Conservation (phyloP, 257 asterid genomes). For the Solanum bulbocastanum region DNA sequence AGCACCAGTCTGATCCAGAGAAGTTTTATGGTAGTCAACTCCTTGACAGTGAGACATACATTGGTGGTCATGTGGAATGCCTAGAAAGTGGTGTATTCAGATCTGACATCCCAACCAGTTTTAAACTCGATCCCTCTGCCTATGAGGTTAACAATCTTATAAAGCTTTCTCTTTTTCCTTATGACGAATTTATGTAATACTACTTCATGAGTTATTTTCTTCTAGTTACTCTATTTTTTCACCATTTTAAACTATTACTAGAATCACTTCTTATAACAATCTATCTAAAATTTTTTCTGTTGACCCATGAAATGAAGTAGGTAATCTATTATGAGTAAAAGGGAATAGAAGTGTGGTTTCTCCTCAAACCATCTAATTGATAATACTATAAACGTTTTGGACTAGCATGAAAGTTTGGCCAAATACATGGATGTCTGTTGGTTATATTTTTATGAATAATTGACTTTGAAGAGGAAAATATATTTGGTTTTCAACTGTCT, state of each 20-base stretch:
- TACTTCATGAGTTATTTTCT: not conserved
- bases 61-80: constrained; percentile 99
- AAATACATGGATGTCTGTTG: not conserved
- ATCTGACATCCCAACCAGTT: constrained; percentile 91
- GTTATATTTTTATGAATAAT: not conserved
- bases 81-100: constrained; percentile 99
- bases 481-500: not conserved
- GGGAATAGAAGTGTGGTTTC: not conserved
- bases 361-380: not conserved
- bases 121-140: constrained; percentile 88
- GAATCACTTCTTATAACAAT: not conserved
- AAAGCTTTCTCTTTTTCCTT: not conserved
- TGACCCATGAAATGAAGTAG: not conserved
- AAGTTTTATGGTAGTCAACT: constrained; percentile 70
- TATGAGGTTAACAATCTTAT: constrained; percentile 41
- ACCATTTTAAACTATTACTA: not conserved
- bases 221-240: not conserved
- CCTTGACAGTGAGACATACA: constrained; percentile 96
- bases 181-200: not conserved
- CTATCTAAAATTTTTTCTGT: not conserved
- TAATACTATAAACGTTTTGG: not conserved
- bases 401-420: not conserved
- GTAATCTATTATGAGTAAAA: not conserved
- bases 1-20: constrained; percentile 97
- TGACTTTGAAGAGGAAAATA: not conserved